A percentile compares a stretch with the other conserved stretches of the same genome.
Conservation (phyloP, 495 filamentous ascomycete species). For the Arthonia radiata region DNA sequence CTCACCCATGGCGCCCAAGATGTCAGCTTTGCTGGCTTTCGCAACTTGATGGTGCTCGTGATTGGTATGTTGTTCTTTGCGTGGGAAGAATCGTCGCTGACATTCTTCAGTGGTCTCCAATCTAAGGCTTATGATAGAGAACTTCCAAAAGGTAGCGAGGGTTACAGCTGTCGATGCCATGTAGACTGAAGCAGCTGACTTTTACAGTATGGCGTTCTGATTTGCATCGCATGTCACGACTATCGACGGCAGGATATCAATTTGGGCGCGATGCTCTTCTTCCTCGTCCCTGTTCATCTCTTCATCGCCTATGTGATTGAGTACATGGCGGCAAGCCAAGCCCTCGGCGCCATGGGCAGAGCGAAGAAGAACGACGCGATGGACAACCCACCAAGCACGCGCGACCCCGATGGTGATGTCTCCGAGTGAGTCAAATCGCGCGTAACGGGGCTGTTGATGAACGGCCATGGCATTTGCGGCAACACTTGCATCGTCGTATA, state of each 20-base stretch:
- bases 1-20: conserved; percentile 56
- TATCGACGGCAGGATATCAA: conserved; percentile 56
- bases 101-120: conserved; percentile 55
- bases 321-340: conserved; percentile 48
- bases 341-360: conserved; percentile 35
- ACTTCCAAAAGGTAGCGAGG: conserved; percentile 60
- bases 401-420: too few species aligned
- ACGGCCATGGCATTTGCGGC: too few species aligned
- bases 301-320: conserved; percentile 78
- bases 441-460: too few species aligned
- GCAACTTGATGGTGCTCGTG: conserved; percentile 90
- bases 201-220: conserved; percentile 70
- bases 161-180: neutral
- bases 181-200: conserved; percentile 7
- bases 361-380: conserved; percentile 23
- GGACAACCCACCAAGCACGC: too few species aligned
- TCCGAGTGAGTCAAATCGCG: too few species aligned
- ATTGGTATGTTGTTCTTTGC: conserved; percentile 40
- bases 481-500: too few species aligned
- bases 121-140: conserved; percentile 79
- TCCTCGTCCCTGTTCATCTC: conserved; percentile 70
- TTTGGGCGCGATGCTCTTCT: conserved; percentile 50
- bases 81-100: too few species aligned
- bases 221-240: conserved; percentile 77
- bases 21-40: conserved; percentile 70